Conservation (phyloP, 2,329 filamentous ascomycete species). For the Furcasterigmium sp. region DNA sequence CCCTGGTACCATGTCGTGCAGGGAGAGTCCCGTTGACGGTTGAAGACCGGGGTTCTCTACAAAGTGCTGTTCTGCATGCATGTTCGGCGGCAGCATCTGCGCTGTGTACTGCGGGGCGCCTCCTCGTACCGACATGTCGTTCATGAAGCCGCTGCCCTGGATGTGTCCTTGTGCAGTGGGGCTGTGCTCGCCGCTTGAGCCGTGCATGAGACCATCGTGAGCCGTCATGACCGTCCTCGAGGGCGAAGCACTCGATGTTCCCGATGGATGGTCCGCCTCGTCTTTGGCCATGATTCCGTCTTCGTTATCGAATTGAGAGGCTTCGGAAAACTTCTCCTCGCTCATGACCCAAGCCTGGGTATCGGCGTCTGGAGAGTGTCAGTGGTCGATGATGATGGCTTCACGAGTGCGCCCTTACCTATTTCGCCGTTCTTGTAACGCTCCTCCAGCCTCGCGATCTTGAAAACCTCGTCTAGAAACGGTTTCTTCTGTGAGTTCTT, state of each 20-base stretch:
- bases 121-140: conserved; percentile 38
- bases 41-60: conserved; percentile 31
- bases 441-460: conserved; percentile 52
- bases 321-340: conserved; percentile 45
- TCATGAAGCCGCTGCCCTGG: conserved; percentile 30
- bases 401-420: conserved; percentile 33
- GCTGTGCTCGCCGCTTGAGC: conserved; percentile 29
- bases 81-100: conserved; percentile 35
- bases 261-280: conserved; percentile 33
- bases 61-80: conserved; percentile 33
- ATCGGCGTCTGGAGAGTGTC: conserved; percentile 34
- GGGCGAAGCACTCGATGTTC: conserved; percentile 28
- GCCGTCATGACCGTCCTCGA: conserved; percentile 22
- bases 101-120: conserved; percentile 28
- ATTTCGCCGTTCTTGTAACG: conserved; percentile 51
- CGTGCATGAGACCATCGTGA: conserved; percentile 26
- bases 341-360: conserved; percentile 45
- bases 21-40: conserved; percentile 26
- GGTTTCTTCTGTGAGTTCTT: conserved; percentile 50
- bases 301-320: conserved; percentile 42
- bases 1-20: conserved; percentile 40
- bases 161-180: conserved; percentile 19
- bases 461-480: conserved; percentile 57
- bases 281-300: conserved; percentile 33
- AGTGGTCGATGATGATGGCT: conserved; percentile 5